A percentile compares a stretch with the other conserved stretches of the same genome.
These are phyloP conservation scores for Salvia hispanica DNA, from an alignment of 257 asterid species.

Conservation along the genomic window DNA sequence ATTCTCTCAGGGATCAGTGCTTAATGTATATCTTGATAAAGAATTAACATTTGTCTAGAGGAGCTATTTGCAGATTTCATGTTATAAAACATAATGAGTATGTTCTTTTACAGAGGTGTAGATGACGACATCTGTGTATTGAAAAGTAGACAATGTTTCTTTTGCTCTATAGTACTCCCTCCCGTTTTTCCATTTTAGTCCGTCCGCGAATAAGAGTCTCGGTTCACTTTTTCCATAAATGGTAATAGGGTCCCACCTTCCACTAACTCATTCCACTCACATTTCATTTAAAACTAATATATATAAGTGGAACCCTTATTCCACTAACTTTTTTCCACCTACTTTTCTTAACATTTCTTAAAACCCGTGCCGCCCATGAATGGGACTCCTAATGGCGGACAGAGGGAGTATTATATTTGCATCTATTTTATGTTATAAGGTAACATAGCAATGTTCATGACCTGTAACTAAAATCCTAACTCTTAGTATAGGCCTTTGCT, in stretches of 20 bases:
- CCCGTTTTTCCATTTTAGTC: too few relatives aligned
- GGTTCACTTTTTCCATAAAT: not conserved
- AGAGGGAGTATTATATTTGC: too few relatives aligned
- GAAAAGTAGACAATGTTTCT: not conserved
- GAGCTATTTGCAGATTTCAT: constrained; percentile 21
- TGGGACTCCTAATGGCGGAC: too few relatives aligned
- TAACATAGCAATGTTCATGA: constrained; percentile 6
- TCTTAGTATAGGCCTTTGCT: constrained; percentile 1
- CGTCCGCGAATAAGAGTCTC: too few relatives aligned
- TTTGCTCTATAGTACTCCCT: not conserved
- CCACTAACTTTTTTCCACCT: too few relatives aligned
- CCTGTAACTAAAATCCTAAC: not conserved
- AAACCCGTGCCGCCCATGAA: too few relatives aligned
- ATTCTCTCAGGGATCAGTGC: not conserved
- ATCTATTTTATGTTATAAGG: constrained; percentile 16
- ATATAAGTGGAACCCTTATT: too few relatives aligned
- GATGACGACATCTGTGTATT: not conserved
- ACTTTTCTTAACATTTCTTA: too few relatives aligned
- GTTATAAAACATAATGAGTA: constrained; percentile 2
- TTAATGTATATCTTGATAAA: not conserved
- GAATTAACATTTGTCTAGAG: not conserved
- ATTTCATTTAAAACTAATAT: too few relatives aligned
- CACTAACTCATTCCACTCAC: too few relatives aligned
- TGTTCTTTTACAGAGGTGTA: not conserved
- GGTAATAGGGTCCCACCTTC: too few relatives aligned